These are phyloP conservation scores for Henckelia pumila DNA, from an alignment of 257 asterid genomes.

Conservation along the genomic window DNA sequence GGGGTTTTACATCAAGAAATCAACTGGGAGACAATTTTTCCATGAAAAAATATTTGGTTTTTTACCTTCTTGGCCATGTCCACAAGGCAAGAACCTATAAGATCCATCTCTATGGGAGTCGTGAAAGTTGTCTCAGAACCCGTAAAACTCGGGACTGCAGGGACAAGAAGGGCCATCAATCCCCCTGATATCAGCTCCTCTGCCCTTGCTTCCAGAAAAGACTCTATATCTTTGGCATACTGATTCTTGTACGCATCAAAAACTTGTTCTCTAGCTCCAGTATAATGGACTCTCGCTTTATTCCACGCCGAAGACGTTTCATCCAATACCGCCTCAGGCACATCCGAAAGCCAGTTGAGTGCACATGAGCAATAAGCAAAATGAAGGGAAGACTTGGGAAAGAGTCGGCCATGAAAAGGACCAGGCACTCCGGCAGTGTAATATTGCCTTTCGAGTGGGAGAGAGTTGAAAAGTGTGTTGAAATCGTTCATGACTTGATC, in stretches of 20 bases:
- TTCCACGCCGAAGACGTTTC: constrained; percentile 37
- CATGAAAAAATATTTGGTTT: not conserved
- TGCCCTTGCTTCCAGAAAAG: constrained; percentile 47
- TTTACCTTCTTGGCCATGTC: constrained; percentile 56
- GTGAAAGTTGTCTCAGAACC: constrained; percentile 22
- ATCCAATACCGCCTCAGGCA: constrained; percentile 41
- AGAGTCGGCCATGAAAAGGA: constrained; percentile 38
- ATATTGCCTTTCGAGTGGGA: constrained; percentile 35
- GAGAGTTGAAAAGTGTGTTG: constrained; percentile 43
- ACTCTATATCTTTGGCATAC: constrained; percentile 29
- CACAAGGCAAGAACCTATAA: constrained; percentile 38
- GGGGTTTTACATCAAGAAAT: too few species aligned
- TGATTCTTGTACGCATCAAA: constrained; percentile 38
- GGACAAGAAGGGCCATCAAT: constrained; percentile 45
- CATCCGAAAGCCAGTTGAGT: constrained; percentile 43
- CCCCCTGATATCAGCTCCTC: constrained; percentile 46
- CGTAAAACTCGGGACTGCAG: constrained; percentile 32
- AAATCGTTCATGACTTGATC: constrained; percentile 45
- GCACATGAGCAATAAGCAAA: constrained; percentile 46
- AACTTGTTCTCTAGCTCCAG: constrained; percentile 32
- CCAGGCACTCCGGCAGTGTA: constrained; percentile 51
- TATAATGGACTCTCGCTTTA: constrained; percentile 33
- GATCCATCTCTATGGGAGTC: constrained; percentile 25
- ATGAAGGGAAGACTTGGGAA: constrained; percentile 42
- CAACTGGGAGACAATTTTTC: not conserved